These are phyloP conservation scores for Chlamydomonas reinhardtii DNA, from an alignment of 163 green algal species.

Conservation along the genomic window DNA sequence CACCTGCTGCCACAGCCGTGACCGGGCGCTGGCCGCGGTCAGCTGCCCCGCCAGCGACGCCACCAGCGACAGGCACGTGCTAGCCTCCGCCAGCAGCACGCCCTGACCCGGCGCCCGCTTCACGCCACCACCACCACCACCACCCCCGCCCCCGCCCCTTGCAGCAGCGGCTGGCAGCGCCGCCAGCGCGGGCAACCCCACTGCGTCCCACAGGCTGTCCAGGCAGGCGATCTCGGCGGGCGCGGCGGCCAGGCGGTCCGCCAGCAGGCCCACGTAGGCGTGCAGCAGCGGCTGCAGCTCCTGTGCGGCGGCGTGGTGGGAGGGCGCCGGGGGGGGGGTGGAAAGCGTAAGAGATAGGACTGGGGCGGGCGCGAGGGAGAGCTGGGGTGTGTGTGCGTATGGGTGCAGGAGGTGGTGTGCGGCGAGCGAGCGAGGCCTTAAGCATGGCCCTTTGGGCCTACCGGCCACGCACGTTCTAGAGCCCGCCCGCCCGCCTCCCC, in stretches of 20 bases:
- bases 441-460: too few species aligned
- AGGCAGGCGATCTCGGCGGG: conserved; percentile 43
- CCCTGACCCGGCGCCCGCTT: background rate
- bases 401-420: too few species aligned
- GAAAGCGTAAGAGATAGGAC: too few species aligned
- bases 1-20: conserved; percentile 48
- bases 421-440: too few species aligned
- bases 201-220: conserved; percentile 57
- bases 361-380: too few species aligned
- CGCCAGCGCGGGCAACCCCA: conserved; percentile 49
- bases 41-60: conserved; percentile 47
- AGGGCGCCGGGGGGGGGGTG: too few species aligned
- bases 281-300: conserved; percentile 57
- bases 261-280: conserved; percentile 50
- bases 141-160: background rate
- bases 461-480: too few species aligned
- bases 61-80: conserved; percentile 45
- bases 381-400: too few species aligned
- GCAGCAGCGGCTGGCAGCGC: conserved; percentile 3
- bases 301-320: background rate
- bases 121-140: background rate
- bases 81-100: conserved; percentile 36
- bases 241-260: conserved; percentile 49
- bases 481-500: too few species aligned
- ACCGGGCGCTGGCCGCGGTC: conserved; percentile 3